phyloP scores from a whole-genome alignment of 306 rosid species.

The Quercus suber region DNA sequence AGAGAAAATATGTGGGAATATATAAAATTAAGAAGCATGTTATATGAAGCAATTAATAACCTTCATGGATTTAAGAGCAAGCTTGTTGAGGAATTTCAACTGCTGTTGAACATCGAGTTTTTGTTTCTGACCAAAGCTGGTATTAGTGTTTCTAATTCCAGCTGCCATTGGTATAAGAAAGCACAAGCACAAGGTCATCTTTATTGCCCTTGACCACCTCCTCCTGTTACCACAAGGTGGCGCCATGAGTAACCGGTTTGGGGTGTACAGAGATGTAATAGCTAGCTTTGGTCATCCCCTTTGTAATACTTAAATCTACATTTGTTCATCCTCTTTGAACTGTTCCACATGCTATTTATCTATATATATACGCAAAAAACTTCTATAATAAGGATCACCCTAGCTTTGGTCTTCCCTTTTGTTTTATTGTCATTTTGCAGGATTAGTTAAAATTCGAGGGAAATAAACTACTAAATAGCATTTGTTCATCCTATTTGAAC shows the following conservation, averaged over 20 bases:
- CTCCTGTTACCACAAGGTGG: slow-evolving; percentile 20
- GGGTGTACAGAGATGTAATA: not conserved
- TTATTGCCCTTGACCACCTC: not conserved
- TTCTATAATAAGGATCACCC: too few species aligned
- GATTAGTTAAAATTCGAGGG: too few species aligned
- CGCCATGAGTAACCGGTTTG: slow-evolving; percentile 29
- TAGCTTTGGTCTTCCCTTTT: too few species aligned
- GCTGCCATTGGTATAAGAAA: slow-evolving; percentile 24
- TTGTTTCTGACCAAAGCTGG: slow-evolving; percentile 18
- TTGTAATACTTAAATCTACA: too few species aligned
- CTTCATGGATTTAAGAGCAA: slow-evolving; percentile 56
- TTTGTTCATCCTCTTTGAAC: too few species aligned
- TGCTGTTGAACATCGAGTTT: slow-evolving; percentile 42
- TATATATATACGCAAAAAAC: too few species aligned
- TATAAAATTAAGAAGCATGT: too few species aligned
- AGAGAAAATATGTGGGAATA: not conserved
- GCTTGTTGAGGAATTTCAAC: slow-evolving; percentile 52
- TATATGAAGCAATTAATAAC: slow-evolving; percentile 11
- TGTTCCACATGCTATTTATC: too few species aligned
- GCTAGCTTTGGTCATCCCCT: not conserved
- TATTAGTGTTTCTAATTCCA: not conserved
- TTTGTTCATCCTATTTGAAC: too few species aligned
- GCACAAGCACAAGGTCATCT: slow-evolving; percentile 5
- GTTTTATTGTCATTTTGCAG: too few species aligned
- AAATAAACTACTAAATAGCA: too few species aligned